Evolutionary conservation across 2,329 filamentous ascomycete genomes (phyloP).

Genomic region (Aspergillus fischeri): DNA sequence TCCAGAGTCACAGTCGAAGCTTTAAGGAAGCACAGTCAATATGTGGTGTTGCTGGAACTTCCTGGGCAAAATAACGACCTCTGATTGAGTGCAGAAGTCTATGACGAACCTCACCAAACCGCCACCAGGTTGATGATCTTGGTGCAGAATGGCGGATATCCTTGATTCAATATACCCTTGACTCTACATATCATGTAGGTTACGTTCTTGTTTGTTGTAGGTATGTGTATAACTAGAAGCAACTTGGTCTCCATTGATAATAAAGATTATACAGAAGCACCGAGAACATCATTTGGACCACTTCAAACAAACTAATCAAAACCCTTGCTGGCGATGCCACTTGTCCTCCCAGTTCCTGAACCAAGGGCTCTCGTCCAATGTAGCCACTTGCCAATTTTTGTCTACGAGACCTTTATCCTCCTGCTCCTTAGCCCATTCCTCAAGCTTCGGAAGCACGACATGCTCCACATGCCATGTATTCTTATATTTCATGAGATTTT

Average conservation of each 20-base stretch:
- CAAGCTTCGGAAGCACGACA: conserved; percentile 62
- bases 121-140: neutral
- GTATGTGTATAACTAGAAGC: neutral
- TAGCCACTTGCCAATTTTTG: conserved; percentile 62
- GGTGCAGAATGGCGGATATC: no score
- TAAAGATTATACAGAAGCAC: neutral
- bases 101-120: neutral
- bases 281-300: neutral
- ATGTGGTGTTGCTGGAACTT: neutral
- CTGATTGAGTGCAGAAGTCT: neutral
- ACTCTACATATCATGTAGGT: neutral
- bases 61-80: neutral
- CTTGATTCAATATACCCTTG: neutral
- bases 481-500: conserved; percentile 72
- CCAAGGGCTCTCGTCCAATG: conserved; percentile 70
- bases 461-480: conserved; percentile 76
- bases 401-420: conserved; percentile 57
- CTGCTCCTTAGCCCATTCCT: conserved; percentile 64
- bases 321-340: conserved; percentile 64
- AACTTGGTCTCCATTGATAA: neutral
- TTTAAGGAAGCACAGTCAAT: neutral
- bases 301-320: conserved; percentile 29
- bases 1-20: neutral
- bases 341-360: conserved; percentile 73
- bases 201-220: neutral